Evolutionary conservation across 495 filamentous ascomycete genomes (phyloP).

Genomic region (Penicillium dipodomyicola): DNA sequence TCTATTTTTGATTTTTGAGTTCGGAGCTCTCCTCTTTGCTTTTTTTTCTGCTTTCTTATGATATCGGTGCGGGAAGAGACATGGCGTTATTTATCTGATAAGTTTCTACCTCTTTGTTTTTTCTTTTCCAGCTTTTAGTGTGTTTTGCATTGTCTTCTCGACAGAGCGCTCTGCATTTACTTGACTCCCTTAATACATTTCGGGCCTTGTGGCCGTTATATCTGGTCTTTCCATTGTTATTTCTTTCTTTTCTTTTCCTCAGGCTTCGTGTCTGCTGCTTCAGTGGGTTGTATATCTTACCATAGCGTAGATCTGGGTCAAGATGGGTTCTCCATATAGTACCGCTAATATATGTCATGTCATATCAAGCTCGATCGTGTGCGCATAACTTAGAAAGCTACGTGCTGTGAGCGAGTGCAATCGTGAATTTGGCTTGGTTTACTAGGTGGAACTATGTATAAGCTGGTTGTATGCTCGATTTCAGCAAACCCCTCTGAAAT

Average conservation of each 20-base stretch:
- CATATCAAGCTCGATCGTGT: neutral
- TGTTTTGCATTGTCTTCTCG: conserved; percentile 10
- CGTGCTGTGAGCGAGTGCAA: no score
- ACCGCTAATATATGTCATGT: neutral
- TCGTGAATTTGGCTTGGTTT: neutral
- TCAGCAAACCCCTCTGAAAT: no score
- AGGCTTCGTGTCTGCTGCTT: neutral
- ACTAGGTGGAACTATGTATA: neutral
- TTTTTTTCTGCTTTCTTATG: conserved; percentile 14
- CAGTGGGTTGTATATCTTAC: neutral
- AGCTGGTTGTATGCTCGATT: neutral
- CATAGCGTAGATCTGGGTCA: neutral
- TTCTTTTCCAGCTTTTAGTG: neutral
- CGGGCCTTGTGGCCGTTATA: conserved; percentile 14
- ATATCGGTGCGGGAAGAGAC: conserved; percentile 28
- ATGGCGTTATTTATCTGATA: conserved; percentile 21
- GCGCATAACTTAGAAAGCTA: no score
- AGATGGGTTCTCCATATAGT: neutral
- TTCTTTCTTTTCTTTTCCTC: neutral
- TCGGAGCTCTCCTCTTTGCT: conserved; percentile 6
- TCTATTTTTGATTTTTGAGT: conserved; percentile 1
- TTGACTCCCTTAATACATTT: conserved; percentile 20
- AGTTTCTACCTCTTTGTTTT: conserved; percentile 5
- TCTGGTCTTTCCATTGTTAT: neutral
- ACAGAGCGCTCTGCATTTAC: conserved; percentile 3